Evolutionary conservation across 495 filamentous ascomycete genomes (phyloP).

Genomic region (Choiromyces venosus): DNA sequence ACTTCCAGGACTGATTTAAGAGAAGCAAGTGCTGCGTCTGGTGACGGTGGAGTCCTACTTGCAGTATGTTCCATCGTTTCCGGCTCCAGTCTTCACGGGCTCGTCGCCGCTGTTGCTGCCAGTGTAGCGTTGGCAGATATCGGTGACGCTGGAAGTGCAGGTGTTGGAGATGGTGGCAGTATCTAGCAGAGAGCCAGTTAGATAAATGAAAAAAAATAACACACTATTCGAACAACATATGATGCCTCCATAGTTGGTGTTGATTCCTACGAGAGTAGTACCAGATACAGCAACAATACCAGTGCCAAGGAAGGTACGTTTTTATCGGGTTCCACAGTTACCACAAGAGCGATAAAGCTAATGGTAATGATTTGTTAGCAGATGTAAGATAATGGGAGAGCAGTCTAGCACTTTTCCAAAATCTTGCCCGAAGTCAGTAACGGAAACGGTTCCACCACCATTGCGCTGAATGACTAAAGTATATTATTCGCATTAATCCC

Average conservation of each 20-base stretch:
- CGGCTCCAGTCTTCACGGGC: slow-evolving; percentile 26
- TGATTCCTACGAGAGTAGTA: slow-evolving; percentile 27
- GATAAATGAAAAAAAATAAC: too few species aligned
- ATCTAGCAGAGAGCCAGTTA: too few species aligned
- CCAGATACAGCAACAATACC: slow-evolving; percentile 35
- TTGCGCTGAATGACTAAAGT: slow-evolving; percentile 50
- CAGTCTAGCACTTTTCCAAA: slow-evolving; percentile 44
- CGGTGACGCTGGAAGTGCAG: slow-evolving; percentile 26
- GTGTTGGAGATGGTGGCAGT: slow-evolving; percentile 42
- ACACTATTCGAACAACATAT: too few species aligned
- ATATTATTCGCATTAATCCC: background rate
- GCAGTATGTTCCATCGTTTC: slow-evolving; percentile 34
- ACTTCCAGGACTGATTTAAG: background rate
- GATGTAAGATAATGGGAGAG: background rate
- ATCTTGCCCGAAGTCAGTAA: slow-evolving; percentile 47
- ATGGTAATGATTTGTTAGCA: background rate
- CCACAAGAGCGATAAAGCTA: slow-evolving; percentile 49
- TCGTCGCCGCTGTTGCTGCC: slow-evolving; percentile 27
- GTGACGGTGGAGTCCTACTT: slow-evolving; percentile 30
- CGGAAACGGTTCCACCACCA: slow-evolving; percentile 46
- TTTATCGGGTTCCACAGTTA: slow-evolving; percentile 46
- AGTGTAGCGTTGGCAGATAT: slow-evolving; percentile 33
- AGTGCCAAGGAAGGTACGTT: slow-evolving; percentile 41
- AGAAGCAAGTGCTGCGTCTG: slow-evolving; percentile 16
- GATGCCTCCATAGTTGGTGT: slow-evolving; percentile 42